These are phyloP conservation scores for Penicillium concentricum DNA, from an alignment of 2,329 filamentous ascomycete species.

Conservation along the genomic window DNA sequence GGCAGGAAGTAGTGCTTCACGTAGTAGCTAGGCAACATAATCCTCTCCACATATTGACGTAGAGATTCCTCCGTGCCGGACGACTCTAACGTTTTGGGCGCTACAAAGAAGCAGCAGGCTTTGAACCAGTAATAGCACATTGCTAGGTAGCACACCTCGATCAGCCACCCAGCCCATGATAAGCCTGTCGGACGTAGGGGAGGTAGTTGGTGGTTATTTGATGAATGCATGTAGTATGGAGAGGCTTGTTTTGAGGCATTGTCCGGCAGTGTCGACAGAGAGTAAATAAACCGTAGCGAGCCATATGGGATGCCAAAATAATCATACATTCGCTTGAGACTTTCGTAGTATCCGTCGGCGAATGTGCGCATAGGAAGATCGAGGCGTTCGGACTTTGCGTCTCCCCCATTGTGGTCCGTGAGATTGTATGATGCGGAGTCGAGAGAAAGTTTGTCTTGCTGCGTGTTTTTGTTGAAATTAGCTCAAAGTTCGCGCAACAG, in stretches of 20 bases:
- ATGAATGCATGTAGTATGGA: conserved; percentile 55
- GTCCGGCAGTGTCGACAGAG: conserved; percentile 43
- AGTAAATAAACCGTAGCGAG: conserved; percentile 54
- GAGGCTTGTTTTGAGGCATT: neutral
- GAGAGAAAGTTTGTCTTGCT: conserved; percentile 47
- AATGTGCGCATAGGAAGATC: conserved; percentile 56
- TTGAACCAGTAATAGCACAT: conserved; percentile 57
- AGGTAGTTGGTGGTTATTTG: conserved; percentile 53
- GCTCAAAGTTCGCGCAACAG: neutral
- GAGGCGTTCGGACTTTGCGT: conserved; percentile 23
- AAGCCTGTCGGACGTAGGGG: conserved; percentile 38
- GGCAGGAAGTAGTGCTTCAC: conserved; percentile 54
- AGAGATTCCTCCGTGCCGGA: conserved; percentile 44
- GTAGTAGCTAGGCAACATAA: conserved; percentile 51
- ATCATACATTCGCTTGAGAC: conserved; percentile 57
- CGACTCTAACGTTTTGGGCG: conserved; percentile 29
- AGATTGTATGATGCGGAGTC: conserved; percentile 47
- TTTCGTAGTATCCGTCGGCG: conserved; percentile 54
- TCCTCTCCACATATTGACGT: conserved; percentile 52
- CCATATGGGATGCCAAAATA: conserved; percentile 53
- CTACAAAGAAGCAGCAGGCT: conserved; percentile 51
- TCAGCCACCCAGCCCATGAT: conserved; percentile 39
- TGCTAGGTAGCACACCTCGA: conserved; percentile 48
- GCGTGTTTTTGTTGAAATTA: conserved; percentile 6
- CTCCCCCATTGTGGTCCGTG: conserved; percentile 16